Evolutionary conservation across 2,329 filamentous ascomycete species (phyloP).

Genomic region (Aspergillus tamarii): DNA sequence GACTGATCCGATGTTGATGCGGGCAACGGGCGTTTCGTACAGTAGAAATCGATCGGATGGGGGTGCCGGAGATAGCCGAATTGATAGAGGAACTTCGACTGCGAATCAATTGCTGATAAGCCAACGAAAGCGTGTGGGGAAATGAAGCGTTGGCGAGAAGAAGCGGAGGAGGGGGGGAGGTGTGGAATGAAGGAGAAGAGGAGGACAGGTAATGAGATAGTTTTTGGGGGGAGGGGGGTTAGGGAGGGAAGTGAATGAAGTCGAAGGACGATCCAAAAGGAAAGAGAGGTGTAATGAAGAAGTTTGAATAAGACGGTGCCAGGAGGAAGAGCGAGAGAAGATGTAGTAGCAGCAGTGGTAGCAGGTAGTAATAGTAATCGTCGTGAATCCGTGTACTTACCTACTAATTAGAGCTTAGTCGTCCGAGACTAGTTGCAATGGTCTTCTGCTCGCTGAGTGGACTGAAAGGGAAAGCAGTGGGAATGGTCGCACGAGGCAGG

Average conservation of each 20-base stretch:
- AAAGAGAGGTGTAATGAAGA: slow-evolving; percentile 8
- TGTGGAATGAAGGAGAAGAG: not conserved
- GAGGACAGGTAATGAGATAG: slow-evolving; percentile 4
- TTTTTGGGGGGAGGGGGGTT: not conserved
- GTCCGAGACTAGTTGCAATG: not conserved
- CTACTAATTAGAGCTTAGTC: not conserved
- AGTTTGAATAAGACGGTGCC: not conserved
- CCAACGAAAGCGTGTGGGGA: slow-evolving; percentile 4
- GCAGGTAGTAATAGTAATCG: not conserved
- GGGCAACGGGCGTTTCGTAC: slow-evolving; percentile 20
- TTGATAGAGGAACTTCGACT: not conserved
- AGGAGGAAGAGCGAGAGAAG: slow-evolving; percentile 4
- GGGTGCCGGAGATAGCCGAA: slow-evolving; percentile 33
- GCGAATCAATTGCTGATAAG: slow-evolving; percentile 32
- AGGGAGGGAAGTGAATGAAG: slow-evolving; percentile 6
- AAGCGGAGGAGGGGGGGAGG: slow-evolving; percentile 6
- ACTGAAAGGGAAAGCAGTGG: not conserved
- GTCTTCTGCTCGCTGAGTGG: not conserved
- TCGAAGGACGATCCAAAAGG: slow-evolving; percentile 1
- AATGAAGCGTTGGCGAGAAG: not conserved
- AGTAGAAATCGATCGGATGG: slow-evolving; percentile 32
- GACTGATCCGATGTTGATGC: not conserved
- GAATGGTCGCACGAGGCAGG: slow-evolving; percentile 6
- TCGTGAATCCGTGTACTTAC: slow-evolving; percentile 5
- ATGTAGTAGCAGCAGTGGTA: not conserved